A percentile compares a stretch with the other conserved stretches of the same genome.
These are phyloP conservation scores for Calonectria hongkongensis DNA, from an alignment of 2,329 filamentous ascomycete species.

Conservation along the genomic window DNA sequence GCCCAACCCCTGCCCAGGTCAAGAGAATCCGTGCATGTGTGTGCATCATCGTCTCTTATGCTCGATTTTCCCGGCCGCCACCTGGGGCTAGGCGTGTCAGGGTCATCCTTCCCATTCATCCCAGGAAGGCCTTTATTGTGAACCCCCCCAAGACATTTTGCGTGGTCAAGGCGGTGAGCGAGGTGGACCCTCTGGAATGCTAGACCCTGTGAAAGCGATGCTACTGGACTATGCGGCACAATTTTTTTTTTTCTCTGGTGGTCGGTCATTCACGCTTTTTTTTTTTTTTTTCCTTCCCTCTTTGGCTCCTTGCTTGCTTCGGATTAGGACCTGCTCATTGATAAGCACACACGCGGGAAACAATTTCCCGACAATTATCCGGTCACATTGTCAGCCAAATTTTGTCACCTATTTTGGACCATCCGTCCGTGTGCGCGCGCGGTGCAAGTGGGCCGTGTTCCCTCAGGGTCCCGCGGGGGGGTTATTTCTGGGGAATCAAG, in stretches of 20 bases:
- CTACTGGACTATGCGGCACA: constrained; percentile 43
- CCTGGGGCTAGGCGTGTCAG: constrained; percentile 30
- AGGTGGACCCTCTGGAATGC: constrained; percentile 31
- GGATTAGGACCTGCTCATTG: constrained; percentile 15
- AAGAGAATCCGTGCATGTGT: constrained; percentile 31
- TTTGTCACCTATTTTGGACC: constrained; percentile 11
- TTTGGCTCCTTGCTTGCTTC: constrained; percentile 22
- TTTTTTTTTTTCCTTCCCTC: neutral
- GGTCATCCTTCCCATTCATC: constrained; percentile 20
- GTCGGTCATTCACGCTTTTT: constrained; percentile 39
- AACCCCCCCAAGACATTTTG: constrained; percentile 1
- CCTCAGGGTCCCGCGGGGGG: constrained; percentile 21
- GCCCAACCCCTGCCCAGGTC: constrained; percentile 24
- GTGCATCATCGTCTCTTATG: constrained; percentile 33
- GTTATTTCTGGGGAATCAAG: constrained; percentile 29
- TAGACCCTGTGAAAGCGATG: constrained; percentile 53
- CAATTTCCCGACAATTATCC: constrained; percentile 27
- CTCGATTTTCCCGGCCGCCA: constrained; percentile 34
- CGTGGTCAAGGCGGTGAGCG: constrained; percentile 35
- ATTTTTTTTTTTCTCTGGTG: constrained; percentile 22
- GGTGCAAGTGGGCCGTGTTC: constrained; percentile 22
- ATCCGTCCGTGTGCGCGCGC: constrained; percentile 19
- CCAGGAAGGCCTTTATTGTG: neutral
- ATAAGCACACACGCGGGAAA: constrained; percentile 3
- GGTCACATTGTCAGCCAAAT: constrained; percentile 11